phyloP scores from a whole-genome alignment of 768 basidiomycete genomes.

The Pleurotus citrinopileatus region DNA sequence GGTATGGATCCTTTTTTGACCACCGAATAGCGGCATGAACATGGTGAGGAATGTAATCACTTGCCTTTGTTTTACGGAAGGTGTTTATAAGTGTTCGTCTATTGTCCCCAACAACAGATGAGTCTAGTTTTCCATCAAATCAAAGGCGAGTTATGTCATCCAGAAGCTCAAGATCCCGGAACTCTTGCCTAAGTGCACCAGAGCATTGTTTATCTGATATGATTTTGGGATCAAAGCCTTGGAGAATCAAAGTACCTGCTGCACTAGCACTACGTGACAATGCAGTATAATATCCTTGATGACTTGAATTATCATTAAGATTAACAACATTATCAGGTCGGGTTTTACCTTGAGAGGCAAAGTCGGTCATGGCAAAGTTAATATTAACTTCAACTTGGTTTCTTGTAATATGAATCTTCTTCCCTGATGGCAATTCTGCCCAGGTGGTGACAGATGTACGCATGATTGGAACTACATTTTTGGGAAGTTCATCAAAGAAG shows the following conservation, averaged over 20 bases:
- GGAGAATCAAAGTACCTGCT: slow-evolving; percentile 19
- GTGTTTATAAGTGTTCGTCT: not conserved
- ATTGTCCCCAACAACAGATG: not conserved
- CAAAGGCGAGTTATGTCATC: slow-evolving; percentile 15
- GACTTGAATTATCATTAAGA: slow-evolving; percentile 10
- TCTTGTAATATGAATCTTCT: slow-evolving; percentile 13
- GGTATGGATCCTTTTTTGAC: not conserved
- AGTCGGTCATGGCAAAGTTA: slow-evolving; percentile 34
- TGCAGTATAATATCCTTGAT: slow-evolving; percentile 21
- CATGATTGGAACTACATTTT: slow-evolving; percentile 1
- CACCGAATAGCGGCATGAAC: not conserved
- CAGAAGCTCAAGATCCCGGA: slow-evolving; percentile 15
- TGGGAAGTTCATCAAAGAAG: slow-evolving; percentile 2
- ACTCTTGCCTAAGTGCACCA: slow-evolving; percentile 7
- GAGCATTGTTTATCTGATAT: slow-evolving; percentile 2
- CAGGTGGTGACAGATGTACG: slow-evolving; percentile 4
- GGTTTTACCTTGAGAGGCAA: not conserved
- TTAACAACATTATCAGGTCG: slow-evolving; percentile 23
- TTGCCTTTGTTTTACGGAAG: not conserved
- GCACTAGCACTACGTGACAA: slow-evolving; percentile 23
- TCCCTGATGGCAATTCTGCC: slow-evolving; percentile 17
- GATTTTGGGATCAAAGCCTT: slow-evolving; percentile 13
- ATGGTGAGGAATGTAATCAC: not conserved
- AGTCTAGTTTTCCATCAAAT: not conserved
- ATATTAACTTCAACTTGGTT: slow-evolving; percentile 19